Base-by-base conservation (phyloP, 2,329 filamentous ascomycete genomes). In the Verticillium zaregamsianum region DNA sequence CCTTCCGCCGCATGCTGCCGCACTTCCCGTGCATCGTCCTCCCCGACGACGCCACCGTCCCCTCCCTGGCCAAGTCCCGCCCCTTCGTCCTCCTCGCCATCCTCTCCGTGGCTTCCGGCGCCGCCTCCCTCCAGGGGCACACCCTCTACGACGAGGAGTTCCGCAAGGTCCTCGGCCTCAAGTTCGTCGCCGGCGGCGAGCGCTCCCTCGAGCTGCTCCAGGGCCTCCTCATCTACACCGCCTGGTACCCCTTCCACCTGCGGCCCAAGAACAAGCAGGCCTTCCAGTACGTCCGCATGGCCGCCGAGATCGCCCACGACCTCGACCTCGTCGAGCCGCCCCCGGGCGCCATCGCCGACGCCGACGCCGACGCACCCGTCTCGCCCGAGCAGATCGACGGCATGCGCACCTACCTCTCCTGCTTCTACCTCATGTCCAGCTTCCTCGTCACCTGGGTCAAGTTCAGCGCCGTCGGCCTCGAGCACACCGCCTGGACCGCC, bases 191-290 rank as follows among this genome's bases (percentile, higher is more conserved):
- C 0, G 78, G 80, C 3, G 83, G 84, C 0, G 84, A 88, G 73
- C 79, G 82, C 61, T 84, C 77, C 14, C 62, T 87, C 25, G 84
- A 88, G 65, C 66, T 87, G 17, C 69, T 88, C 1, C 82, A 86
- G 64, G 84, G 84, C 3, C 70, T 87, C 23, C 71, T 87, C 31
- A 77, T 87, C 6, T 87, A 87, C 64, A 79, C 82, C 58, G 75
- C 79, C 20, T 88, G 85, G 85, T 84, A 84, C 58, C 83, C 82
- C 0, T 83, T 82, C 40, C 82, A 85, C 62, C 72, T 85, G 15
- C 73, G 82, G 1, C 82, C 82, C 2, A 83, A 76, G 62, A 82
- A 79, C 64, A 81, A 73, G 63, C 80, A 83, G 45, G 72, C 77
- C 0, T 72, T 76, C 5, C 82, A 84, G 60, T 85, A 85, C 65